Evolutionary conservation across 768 basidiomycete species (phyloP), one percentile per base, ranked within the genome.

Genomic region (Termitomyces heimii): DNA sequence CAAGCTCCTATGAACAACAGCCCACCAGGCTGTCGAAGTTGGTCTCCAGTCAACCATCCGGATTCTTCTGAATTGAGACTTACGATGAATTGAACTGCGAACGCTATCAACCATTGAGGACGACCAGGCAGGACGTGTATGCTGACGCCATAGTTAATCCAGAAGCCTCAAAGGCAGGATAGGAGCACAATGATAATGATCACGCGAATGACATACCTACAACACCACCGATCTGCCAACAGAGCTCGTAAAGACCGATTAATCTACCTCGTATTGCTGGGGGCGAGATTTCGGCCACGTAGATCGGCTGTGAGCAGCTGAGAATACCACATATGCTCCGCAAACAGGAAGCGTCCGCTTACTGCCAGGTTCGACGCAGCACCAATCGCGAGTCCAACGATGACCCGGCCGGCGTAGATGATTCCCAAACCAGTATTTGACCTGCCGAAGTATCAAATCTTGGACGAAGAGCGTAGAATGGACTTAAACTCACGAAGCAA

Each of bases 241-340:
- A 72, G n/a, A 79, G 62, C 55, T 82, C 79, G 63, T 76, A 80
- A 50, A 77, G 61, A 18, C 80, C 81, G 50, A 78, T 74, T 22
- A 81, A 66, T 35, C 75, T 71, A 28, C 79, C 79, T n/a, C 77
- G 72, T 54, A 78, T 75, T 5, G 73, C 71, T 22, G 77, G 69
- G 20, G 78, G 72, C 3, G 78, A 62, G 35, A 78, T 73, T 64
- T 82, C 79, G 12, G 77, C 73, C 47, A 77, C 71, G 58, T 71
- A 78, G 47, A 75, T 72, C 6, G 77, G 72, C 66, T 72, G n/a
- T 35, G 28, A 47, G 39, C 7, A 29, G 3, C 20, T 49, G 16
- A 31, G 8, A 32, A 57, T 31, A 53, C 50, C 24, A 48, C 24
- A 29, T 40, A 49, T 31, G n/a, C 20, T 34, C 26, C 28, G 31